Percentiles rank a stretch among this genome's conserved stretches.
These are phyloP conservation scores for Talaromyces liani DNA, from an alignment of 495 filamentous ascomycete species.

Conservation along the genomic window DNA sequence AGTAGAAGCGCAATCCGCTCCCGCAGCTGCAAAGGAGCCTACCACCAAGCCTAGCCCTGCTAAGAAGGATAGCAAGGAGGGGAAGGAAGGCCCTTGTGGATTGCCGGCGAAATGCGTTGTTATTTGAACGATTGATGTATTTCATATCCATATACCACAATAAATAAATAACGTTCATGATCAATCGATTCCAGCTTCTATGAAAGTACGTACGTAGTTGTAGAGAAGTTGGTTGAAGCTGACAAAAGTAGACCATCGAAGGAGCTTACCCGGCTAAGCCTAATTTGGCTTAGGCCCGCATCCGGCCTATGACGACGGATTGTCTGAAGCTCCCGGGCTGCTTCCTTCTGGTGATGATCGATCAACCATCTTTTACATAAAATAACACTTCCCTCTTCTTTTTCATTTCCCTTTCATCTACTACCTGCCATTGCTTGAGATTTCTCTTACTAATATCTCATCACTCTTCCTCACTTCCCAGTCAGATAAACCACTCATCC, in stretches of 20 bases:
- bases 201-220: background rate
- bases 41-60: constrained; percentile 7
- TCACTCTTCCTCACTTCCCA: background rate
- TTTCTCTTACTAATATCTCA: too few relatives aligned
- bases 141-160: constrained; percentile 11
- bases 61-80: constrained; percentile 26
- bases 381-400: too few relatives aligned
- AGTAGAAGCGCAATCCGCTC: constrained; percentile 23
- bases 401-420: too few relatives aligned
- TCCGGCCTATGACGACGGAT: background rate
- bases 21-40: constrained; percentile 17
- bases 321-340: background rate
- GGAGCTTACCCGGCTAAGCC: background rate
- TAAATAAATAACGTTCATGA: background rate
- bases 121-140: constrained; percentile 29
- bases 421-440: too few relatives aligned
- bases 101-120: constrained; percentile 62
- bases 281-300: background rate
- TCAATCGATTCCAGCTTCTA: too few relatives aligned
- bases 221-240: background rate
- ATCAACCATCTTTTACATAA: background rate
- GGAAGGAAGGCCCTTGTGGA: constrained; percentile 57
- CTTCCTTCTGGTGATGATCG: constrained; percentile 2
- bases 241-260: background rate
- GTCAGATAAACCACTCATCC: background rate